Conservation (phyloP, 352 stramenopile genomes). For the Phytophthora pisi region DNA sequence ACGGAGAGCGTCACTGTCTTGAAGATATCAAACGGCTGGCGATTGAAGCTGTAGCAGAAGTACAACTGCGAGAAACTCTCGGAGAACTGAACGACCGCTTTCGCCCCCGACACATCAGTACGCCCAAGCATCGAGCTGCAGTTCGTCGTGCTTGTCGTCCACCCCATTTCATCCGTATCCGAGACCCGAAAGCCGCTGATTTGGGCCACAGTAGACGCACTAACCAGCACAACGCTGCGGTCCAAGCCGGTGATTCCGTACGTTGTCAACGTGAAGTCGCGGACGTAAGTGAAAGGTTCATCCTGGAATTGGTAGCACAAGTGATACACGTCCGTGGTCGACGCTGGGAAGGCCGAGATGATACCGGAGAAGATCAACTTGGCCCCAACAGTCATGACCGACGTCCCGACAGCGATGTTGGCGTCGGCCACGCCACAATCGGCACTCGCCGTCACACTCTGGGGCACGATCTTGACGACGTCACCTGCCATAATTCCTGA, state of each 20-base stretch:
- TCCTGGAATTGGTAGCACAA: constrained; percentile 80
- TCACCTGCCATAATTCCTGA: constrained; percentile 55
- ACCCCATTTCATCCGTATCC: constrained; percentile 55
- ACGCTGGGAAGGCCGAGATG: constrained; percentile 45
- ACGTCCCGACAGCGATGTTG: constrained; percentile 47
- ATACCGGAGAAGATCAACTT: constrained; percentile 44
- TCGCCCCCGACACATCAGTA: constrained; percentile 37
- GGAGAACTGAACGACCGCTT: constrained; percentile 38
- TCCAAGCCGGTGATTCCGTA: constrained; percentile 58
- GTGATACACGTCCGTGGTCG: constrained; percentile 54
- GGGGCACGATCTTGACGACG: constrained; percentile 56
- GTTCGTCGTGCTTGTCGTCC: constrained; percentile 45
- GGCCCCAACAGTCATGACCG: constrained; percentile 41
- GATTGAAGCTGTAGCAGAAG: constrained; percentile 72
- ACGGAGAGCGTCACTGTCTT: constrained; percentile 37
- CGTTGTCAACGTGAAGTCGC: constrained; percentile 44
- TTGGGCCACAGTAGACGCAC: constrained; percentile 50
- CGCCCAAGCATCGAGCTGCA: constrained; percentile 44
- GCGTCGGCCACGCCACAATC: constrained; percentile 50
- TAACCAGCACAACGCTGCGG: constrained; percentile 46
- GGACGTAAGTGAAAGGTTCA: constrained; percentile 61
- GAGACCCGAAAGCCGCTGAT: constrained; percentile 57
- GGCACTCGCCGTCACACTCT: constrained; percentile 46
- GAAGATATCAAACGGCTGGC: constrained; percentile 65
- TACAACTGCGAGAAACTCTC: constrained; percentile 42